These are phyloP conservation scores for Zygoascus tannicola DNA, from an alignment of 805 yeast genomes.

Conservation along the genomic window DNA sequence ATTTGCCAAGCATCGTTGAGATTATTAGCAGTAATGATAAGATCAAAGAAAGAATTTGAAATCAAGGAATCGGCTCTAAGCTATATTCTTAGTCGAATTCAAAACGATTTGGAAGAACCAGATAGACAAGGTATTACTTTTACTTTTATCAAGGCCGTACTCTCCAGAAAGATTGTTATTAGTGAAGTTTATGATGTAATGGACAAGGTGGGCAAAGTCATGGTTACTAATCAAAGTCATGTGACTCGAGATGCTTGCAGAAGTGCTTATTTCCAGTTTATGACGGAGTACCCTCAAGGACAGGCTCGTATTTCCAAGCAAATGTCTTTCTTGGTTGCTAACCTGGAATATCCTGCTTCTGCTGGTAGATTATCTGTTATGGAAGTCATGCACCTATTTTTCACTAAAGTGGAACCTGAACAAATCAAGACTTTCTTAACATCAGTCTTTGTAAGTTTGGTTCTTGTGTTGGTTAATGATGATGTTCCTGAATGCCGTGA, in stretches of 20 bases:
- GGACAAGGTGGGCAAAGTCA: conserved; percentile 68
- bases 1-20: conserved; percentile 72
- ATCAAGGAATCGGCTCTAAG: conserved; percentile 65
- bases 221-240: conserved; percentile 81
- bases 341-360: conserved; percentile 75
- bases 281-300: conserved; percentile 94
- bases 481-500: conserved; percentile 72
- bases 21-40: conserved; percentile 60
- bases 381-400: conserved; percentile 69
- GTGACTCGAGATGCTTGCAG: conserved; percentile 81
- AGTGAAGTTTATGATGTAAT: conserved; percentile 88
- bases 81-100: conserved; percentile 59
- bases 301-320: conserved; percentile 74
- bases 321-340: conserved; percentile 68
- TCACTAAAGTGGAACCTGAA: conserved; percentile 54
- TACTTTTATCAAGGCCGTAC: conserved; percentile 69
- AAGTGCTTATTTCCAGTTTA: conserved; percentile 69
- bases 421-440: conserved; percentile 34
- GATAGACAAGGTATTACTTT: conserved; percentile 82
- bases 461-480: conserved; percentile 71
- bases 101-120: conserved; percentile 87
- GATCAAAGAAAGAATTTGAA: conserved; percentile 56
- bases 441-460: conserved; percentile 74
- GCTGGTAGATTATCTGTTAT: conserved; percentile 83
- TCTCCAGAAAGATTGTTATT: conserved; percentile 60